These are phyloP conservation scores for Rutstroemia sp. DNA, from an alignment of 2,329 filamentous ascomycete species.

Conservation along the genomic window DNA sequence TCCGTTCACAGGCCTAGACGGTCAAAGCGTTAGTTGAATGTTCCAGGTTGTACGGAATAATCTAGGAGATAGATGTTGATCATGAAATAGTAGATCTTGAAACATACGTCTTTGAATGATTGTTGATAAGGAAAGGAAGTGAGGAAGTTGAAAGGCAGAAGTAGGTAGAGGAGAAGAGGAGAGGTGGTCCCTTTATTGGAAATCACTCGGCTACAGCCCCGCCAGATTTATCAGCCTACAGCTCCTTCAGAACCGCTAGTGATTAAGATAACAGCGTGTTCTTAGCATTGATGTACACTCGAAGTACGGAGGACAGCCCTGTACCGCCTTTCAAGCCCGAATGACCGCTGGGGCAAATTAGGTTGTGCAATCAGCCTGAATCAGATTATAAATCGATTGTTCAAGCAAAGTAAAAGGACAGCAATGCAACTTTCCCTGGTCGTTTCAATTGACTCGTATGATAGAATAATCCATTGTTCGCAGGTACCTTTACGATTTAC, in stretches of 20 bases:
- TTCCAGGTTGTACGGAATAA: not conserved
- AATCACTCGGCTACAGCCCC: slow-evolving; percentile 2
- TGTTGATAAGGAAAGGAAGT: not conserved
- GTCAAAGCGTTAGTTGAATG: slow-evolving; percentile 12
- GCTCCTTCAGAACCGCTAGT: not conserved
- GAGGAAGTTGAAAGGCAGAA: not conserved
- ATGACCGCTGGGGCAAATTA: not conserved
- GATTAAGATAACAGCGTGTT: slow-evolving; percentile 11
- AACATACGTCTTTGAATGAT: slow-evolving; percentile 11
- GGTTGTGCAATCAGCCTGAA: not conserved
- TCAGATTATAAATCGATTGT: not conserved
- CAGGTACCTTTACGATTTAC: no score
- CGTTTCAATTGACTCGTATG: not conserved
- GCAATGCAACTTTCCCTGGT: not conserved
- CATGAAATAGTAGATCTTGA: not conserved
- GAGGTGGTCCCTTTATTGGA: slow-evolving; percentile 22
- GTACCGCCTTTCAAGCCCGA: not conserved
- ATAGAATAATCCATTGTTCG: no score
- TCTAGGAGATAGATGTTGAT: no score
- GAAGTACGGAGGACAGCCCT: not conserved
- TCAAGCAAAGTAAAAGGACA: not conserved
- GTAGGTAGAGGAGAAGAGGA: slow-evolving; percentile 14
- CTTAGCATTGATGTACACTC: not conserved
- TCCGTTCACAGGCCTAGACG: slow-evolving; percentile 7
- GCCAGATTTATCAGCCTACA: slow-evolving; percentile 11